Conservation (phyloP, 2,329 filamentous ascomycete genomes). For the Colletotrichum tropicicola region DNA sequence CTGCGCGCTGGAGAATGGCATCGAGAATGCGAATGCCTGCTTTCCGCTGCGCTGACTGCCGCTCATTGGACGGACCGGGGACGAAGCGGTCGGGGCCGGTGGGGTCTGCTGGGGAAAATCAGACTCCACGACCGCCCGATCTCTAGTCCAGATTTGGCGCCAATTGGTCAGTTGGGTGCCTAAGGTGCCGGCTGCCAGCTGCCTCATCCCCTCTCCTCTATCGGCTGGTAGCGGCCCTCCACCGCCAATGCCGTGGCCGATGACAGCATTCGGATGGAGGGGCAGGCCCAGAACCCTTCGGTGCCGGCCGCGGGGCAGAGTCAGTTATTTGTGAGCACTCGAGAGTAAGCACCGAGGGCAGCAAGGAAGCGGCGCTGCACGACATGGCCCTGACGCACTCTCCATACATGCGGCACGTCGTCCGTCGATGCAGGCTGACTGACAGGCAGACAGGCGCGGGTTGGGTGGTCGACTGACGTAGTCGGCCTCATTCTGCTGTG, state of each 20-base stretch:
- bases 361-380: conserved; percentile 25
- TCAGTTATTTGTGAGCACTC: neutral
- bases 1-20: neutral
- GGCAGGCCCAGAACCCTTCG: conserved; percentile 11
- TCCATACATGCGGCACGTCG: neutral
- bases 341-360: neutral
- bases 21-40: conserved; percentile 4
- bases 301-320: conserved; percentile 10
- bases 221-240: conserved; percentile 16
- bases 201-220: conserved; percentile 1
- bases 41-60: neutral
- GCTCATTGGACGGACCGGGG: neutral
- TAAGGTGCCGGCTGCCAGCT: neutral
- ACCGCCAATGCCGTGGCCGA: neutral
- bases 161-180: conserved; percentile 8
- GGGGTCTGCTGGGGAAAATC: neutral
- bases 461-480: conserved; percentile 18
- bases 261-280: conserved; percentile 11
- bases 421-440: conserved; percentile 20
- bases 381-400: conserved; percentile 22
- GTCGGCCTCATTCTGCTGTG: conserved; percentile 3
- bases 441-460: conserved; percentile 11
- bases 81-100: neutral
- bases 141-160: neutral
- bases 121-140: conserved; percentile 13